Base-by-base conservation (phyloP, 1,284 basidiomycete genomes). In the Volvariella surrecta region DNA sequence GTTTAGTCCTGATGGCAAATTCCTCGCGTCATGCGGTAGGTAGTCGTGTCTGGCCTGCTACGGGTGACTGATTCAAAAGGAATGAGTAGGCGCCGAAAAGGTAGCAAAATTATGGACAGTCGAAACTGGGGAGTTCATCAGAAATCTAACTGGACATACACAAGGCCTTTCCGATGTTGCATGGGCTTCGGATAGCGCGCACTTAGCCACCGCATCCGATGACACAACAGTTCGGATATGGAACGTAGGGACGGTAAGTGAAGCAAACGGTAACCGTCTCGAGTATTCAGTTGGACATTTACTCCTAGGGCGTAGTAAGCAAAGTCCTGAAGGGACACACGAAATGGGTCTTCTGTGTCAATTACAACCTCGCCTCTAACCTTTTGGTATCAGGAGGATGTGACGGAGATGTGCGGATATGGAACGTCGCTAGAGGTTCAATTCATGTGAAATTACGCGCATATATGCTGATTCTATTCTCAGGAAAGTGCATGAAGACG, bases 351-450 rank as follows among this genome's bases (percentile, higher is more conserved):
- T 89, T 98, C 51, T 93, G 90, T 54, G 70, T 96, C 7, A 89
- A 93, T 51, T 98, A 90, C 62, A 93, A 93, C 57, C 80, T 82
- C 0, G 74, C 87, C 8, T 86, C 87, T 0, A 94, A 91, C 49
- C 66, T 97, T 15, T 71, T 98, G 16, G 94, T 90, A 1, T 94
- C 89, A 9, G 95, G 95, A 2, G 83, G 83, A 1, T 94, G 89
- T 56, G 95, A 97, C 52, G 93, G 95, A 47, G 89, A 89, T 51
- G 82, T 96, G 3, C 78, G 86, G 47, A 79, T 99, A 52, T 98
- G 95, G 95, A 90, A 97, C 55, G 74, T 86, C 0, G 72, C 78
- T 4, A 74, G 79, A 70, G 89, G 89, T 87, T 45, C 32, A 59
- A 45, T 2, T 3, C 37, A 49, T 18, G 15, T 39, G 28, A 11